These are phyloP conservation scores for Groenewaldozyma tartarivorans DNA, from an alignment of 805 yeast species.

Conservation along the genomic window DNA sequence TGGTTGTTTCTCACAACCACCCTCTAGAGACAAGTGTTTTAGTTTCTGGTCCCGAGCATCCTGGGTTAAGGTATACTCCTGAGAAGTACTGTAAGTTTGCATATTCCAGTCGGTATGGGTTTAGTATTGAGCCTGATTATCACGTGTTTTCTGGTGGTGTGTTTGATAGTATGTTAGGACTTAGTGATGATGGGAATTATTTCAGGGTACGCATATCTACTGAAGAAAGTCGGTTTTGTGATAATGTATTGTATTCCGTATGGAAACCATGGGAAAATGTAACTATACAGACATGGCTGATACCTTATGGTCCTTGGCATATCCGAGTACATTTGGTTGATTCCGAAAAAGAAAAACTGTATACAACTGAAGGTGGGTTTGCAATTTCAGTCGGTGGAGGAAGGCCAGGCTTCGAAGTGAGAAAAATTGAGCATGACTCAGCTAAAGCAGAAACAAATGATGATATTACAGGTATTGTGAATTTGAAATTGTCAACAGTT, in stretches of 20 bases:
- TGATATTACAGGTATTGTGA: constrained; percentile 7
- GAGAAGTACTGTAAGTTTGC: constrained; percentile 22
- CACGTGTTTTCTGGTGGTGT: constrained; percentile 10
- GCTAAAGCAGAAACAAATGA: constrained; percentile 1
- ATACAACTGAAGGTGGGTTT: constrained; percentile 16
- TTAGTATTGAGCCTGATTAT: constrained; percentile 14
- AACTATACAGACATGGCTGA: constrained; percentile 16
- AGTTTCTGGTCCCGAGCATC: constrained; percentile 10
- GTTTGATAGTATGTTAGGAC: constrained; percentile 16
- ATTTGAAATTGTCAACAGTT: constrained; percentile 1
- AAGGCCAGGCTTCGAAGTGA: constrained; percentile 1
- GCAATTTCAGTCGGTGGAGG: no score
- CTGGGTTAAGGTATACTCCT: constrained; percentile 6
- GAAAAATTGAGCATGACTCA: background rate
- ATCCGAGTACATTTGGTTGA: constrained; percentile 14
- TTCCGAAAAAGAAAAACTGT: constrained; percentile 4
- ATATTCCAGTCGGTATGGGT: constrained; percentile 18
- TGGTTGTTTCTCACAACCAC: constrained; percentile 10
- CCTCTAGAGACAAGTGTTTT: constrained; percentile 6
- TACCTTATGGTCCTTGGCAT: constrained; percentile 16
- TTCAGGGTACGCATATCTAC: constrained; percentile 11
- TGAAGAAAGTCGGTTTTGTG: constrained; percentile 3
- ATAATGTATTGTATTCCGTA: constrained; percentile 8
- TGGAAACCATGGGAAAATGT: constrained; percentile 18
- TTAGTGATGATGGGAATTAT: constrained; percentile 14